These are phyloP conservation scores for Sanghuangporus weigelae DNA, from an alignment of 1,284 basidiomycete species.

Conservation along the genomic window DNA sequence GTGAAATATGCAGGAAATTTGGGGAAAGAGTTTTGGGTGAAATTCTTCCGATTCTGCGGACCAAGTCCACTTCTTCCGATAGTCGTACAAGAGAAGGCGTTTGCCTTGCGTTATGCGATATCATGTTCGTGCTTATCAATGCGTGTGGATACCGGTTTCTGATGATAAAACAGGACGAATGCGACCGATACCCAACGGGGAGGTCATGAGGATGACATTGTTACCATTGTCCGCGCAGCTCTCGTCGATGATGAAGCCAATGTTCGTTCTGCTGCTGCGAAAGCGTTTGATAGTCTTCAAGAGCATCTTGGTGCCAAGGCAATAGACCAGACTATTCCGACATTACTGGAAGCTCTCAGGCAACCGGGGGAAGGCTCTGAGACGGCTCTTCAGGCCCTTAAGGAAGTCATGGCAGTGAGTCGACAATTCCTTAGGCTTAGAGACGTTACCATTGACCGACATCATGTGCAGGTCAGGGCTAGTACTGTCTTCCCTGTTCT, in stretches of 20 bases:
- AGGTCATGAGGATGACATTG: conserved; percentile 87
- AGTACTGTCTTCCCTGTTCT: conserved; percentile 97
- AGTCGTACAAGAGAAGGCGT: conserved; percentile 82
- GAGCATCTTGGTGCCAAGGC: conserved; percentile 87
- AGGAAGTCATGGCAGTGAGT: conserved; percentile 91
- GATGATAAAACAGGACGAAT: conserved; percentile 47
- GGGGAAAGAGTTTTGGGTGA: conserved; percentile 91
- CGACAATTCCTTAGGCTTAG: neutral
- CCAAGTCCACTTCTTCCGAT: conserved; percentile 67
- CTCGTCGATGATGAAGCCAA: conserved; percentile 85
- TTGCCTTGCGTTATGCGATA: conserved; percentile 82
- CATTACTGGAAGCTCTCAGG: conserved; percentile 87
- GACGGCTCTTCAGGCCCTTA: conserved; percentile 90
- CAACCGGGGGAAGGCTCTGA: conserved; percentile 89
- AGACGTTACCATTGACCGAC: neutral
- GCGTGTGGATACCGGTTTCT: neutral
- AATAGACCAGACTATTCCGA: conserved; percentile 96
- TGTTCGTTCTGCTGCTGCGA: conserved; percentile 91
- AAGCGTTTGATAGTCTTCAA: conserved; percentile 91
- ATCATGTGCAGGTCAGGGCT: conserved; percentile 67
- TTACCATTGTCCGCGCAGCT: conserved; percentile 78
- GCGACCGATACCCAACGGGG: conserved; percentile 85
- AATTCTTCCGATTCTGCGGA: conserved; percentile 73
- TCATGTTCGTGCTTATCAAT: conserved; percentile 60
- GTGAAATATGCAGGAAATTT: conserved; percentile 92